phyloP scores from a whole-genome alignment of 495 filamentous ascomycete species.

The Xeromyces bisporus region DNA sequence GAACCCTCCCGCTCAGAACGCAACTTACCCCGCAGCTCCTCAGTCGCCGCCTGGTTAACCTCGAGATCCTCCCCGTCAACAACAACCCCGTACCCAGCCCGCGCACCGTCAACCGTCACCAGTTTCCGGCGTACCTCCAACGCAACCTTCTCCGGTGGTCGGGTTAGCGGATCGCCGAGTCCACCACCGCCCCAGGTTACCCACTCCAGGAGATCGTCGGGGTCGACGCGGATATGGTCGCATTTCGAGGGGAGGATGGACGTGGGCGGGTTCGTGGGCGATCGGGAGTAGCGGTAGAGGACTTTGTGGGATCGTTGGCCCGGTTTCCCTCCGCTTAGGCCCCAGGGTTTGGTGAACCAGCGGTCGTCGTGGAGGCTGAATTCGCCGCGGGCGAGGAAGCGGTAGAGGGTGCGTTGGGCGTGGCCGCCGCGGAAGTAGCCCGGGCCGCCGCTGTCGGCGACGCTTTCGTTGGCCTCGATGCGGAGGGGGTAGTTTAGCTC shows the following conservation, averaged over 20 bases:
- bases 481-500: slow-evolving; percentile 33
- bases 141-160: slow-evolving; percentile 27
- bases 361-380: slow-evolving; percentile 34
- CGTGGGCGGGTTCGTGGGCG: slow-evolving; percentile 10
- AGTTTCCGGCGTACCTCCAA: slow-evolving; percentile 29
- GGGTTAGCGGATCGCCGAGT: slow-evolving; percentile 31
- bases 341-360: slow-evolving; percentile 37
- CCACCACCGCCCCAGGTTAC: slow-evolving; percentile 36
- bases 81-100: slow-evolving; percentile 24
- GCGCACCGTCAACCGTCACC: slow-evolving; percentile 29
- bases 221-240: slow-evolving; percentile 30
- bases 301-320: slow-evolving; percentile 26
- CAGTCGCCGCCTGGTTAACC: slow-evolving; percentile 15
- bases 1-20: slow-evolving; percentile 4
- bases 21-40: slow-evolving; percentile 15
- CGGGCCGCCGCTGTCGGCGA: slow-evolving; percentile 30
- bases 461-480: slow-evolving; percentile 32
- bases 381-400: slow-evolving; percentile 27
- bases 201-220: slow-evolving; percentile 34
- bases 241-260: slow-evolving; percentile 26
- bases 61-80: slow-evolving; percentile 14
- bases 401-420: slow-evolving; percentile 30
- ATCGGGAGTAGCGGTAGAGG: slow-evolving; percentile 22
- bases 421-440: slow-evolving; percentile 33
- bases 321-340: slow-evolving; percentile 28